Conservation (phyloP, 2,329 filamentous ascomycete species). For the Penicillium sp. region DNA sequence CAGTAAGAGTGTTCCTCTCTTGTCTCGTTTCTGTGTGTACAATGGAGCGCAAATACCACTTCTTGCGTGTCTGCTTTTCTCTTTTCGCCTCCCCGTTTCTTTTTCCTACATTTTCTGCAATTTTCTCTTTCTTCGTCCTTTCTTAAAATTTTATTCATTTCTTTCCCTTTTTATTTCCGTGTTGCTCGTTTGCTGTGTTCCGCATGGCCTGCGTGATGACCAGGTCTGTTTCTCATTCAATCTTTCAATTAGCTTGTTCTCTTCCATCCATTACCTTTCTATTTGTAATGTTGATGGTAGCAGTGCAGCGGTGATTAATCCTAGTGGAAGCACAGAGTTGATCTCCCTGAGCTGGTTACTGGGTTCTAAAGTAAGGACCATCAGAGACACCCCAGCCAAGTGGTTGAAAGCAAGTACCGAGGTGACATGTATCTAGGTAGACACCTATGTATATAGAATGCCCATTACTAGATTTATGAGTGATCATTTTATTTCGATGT, state of each 20-base stretch:
- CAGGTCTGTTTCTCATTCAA: constrained; percentile 12
- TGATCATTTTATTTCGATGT: too few relatives aligned
- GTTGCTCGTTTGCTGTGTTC: constrained; percentile 11
- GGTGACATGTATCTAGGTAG: too few relatives aligned
- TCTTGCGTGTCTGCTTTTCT: constrained; percentile 25
- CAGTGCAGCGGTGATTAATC: not conserved
- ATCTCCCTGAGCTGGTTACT: too few relatives aligned
- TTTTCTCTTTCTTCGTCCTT: constrained; percentile 10
- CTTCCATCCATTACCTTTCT: not conserved
- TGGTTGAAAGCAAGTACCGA: too few relatives aligned
- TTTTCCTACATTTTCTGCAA: constrained; percentile 15
- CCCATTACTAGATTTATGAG: too few relatives aligned
- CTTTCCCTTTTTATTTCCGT: constrained; percentile 8
- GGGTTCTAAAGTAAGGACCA: not conserved
- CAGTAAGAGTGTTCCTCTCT: constrained; percentile 1
- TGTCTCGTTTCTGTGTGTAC: constrained; percentile 33
- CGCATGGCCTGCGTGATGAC: constrained; percentile 20
- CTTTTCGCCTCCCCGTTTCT: constrained; percentile 13
- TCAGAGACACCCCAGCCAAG: too few relatives aligned
- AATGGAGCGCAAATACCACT: constrained; percentile 45
- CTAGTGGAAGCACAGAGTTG: too few relatives aligned
- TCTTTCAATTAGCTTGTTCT: constrained; percentile 7
- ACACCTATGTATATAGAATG: too few relatives aligned
- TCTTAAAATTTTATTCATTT: constrained; percentile 15
- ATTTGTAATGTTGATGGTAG: constrained; percentile 15